Conservation (phyloP, 2,329 filamentous ascomycete genomes). For the Zymoseptoria ardabiliae region DNA sequence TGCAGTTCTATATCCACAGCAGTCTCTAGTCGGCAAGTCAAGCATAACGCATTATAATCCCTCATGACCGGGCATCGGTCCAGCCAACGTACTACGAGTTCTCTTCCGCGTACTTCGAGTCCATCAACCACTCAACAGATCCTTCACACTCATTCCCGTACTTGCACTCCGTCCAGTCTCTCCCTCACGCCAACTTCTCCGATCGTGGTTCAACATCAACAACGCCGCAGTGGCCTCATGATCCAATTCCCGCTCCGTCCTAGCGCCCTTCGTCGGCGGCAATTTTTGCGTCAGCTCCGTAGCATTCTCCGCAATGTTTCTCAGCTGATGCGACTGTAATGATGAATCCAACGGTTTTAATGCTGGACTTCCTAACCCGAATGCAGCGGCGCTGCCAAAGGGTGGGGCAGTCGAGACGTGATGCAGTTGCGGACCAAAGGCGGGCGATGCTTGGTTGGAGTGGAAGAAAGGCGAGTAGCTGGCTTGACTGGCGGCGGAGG, state of each 20-base stretch:
- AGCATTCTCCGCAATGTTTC: conserved; percentile 24
- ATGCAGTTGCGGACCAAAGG: conserved; percentile 44
- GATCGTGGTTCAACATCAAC: conserved; percentile 76
- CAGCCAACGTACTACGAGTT: background rate
- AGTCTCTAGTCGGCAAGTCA: background rate
- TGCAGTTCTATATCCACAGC: background rate
- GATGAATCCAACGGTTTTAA: conserved; percentile 49
- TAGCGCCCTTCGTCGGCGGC: conserved; percentile 7
- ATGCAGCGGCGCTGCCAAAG: conserved; percentile 11
- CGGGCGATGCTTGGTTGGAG: conserved; percentile 49
- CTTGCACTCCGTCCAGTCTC: conserved; percentile 7
- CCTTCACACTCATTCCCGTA: conserved; percentile 39
- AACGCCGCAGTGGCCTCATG: conserved; percentile 80
- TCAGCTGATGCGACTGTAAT: conserved; percentile 9
- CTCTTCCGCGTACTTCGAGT: background rate
- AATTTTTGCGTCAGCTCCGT: conserved; percentile 21
- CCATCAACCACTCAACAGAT: conserved; percentile 34
- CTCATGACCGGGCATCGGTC: background rate
- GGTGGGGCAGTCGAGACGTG: conserved; percentile 20
- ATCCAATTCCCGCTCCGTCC: conserved; percentile 34
- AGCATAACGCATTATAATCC: background rate
- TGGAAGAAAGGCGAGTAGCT: conserved; percentile 33
- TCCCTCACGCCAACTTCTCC: conserved; percentile 39
- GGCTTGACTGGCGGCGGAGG: conserved; percentile 30
- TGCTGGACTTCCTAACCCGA: conserved; percentile 34